A percentile compares a stretch with the other conserved stretches of the same genome.
These are phyloP conservation scores for Phytopythium ostracodes DNA, from an alignment of 352 stramenopile species.

Conservation along the genomic window DNA sequence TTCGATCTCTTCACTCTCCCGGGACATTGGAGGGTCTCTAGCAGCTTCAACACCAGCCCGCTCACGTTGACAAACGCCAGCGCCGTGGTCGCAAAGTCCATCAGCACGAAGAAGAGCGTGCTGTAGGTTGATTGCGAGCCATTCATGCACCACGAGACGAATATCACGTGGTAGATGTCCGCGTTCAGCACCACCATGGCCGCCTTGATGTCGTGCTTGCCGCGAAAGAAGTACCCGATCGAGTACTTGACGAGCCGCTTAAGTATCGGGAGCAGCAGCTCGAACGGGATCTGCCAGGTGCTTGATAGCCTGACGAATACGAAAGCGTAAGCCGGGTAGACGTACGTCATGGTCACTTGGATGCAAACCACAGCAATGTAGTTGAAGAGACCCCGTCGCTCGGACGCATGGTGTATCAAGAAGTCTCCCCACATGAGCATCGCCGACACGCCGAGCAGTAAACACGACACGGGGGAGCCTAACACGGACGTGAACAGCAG, in stretches of 20 bases:
- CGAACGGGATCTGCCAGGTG: constrained; percentile 13
- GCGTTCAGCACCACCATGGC: constrained; percentile 25
- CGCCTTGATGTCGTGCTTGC: constrained; percentile 19
- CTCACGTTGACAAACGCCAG: constrained; percentile 10
- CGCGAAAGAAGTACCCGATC: constrained; percentile 15
- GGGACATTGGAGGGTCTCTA: not conserved
- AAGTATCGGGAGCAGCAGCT: constrained; percentile 14
- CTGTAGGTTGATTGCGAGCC: constrained; percentile 12
- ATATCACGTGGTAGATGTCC: constrained; percentile 23
- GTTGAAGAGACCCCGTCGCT: constrained; percentile 15
- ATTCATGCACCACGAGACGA: constrained; percentile 24
- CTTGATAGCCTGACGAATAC: constrained; percentile 16
- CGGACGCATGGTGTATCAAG: constrained; percentile 10
- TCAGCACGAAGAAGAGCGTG: constrained; percentile 17
- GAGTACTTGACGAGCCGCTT: constrained; percentile 20
- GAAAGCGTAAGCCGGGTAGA: constrained; percentile 24
- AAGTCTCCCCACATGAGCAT: constrained; percentile 15
- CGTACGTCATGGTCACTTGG: constrained; percentile 28
- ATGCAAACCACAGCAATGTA: constrained; percentile 24
- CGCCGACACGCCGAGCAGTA: constrained; percentile 21
- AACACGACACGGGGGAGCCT: constrained; percentile 12
- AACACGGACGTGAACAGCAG: constrained; percentile 30
- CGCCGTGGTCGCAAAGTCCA: constrained; percentile 14
- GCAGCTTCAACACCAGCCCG: constrained; percentile 3
- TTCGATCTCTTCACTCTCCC: not conserved